phyloP scores from a whole-genome alignment of 1,284 basidiomycete species.

The Schizopora paradoxa region DNA sequence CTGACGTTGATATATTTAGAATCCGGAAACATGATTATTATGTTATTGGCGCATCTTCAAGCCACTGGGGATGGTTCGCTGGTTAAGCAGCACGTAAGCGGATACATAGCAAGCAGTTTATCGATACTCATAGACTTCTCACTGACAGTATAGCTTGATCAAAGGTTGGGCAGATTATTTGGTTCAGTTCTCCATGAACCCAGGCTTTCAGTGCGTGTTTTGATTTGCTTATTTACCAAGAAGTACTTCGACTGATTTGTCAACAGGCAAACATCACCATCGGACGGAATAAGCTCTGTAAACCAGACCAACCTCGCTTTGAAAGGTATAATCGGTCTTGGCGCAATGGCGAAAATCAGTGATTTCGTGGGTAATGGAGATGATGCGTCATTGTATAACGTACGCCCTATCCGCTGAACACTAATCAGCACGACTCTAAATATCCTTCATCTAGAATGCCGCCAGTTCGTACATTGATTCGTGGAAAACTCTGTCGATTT shows the following conservation, averaged over 20 bases:
- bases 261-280: conserved; percentile 2
- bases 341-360: conserved; percentile 13
- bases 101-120: conserved; percentile 16
- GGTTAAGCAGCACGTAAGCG: conserved; percentile 8
- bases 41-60: conserved; percentile 14
- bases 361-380: not conserved
- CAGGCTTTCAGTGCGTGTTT: conserved; percentile 7
- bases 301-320: conserved; percentile 16
- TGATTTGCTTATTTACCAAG: too few species aligned
- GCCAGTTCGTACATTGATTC: conserved; percentile 1
- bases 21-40: conserved; percentile 17
- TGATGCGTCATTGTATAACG: conserved; percentile 4
- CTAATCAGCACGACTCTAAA: not conserved
- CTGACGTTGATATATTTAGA: conserved; percentile 26
- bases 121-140: too few species aligned
- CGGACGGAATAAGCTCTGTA: conserved; percentile 1
- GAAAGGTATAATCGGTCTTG: conserved; percentile 15
- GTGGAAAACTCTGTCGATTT: conserved; percentile 2
- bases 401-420: not conserved
- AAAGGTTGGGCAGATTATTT: conserved; percentile 11
- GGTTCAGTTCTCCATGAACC: conserved; percentile 8
- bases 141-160: conserved; percentile 20
- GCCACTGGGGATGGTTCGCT: conserved; percentile 8
- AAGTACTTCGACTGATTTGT: not conserved
- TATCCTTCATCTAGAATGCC: not conserved